phyloP scores from a whole-genome alignment of 2,329 filamentous ascomycete species.

The Hypoxylon sp. region DNA sequence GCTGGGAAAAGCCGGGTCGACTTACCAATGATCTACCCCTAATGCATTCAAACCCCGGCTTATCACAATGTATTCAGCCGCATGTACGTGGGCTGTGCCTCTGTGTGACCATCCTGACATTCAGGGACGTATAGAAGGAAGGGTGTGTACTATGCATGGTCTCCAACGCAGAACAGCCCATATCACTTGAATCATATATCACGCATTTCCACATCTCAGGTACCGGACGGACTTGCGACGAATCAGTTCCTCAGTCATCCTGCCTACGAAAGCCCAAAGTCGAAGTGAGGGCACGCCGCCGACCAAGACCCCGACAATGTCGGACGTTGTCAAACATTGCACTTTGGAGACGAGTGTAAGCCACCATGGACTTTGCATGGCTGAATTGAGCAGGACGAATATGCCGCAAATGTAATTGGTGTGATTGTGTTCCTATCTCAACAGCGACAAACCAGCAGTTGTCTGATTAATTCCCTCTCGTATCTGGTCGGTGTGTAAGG shows the following conservation, averaged over 20 bases:
- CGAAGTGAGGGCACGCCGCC: constrained; percentile 25
- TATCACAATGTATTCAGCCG: constrained; percentile 46
- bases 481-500: constrained; percentile 9
- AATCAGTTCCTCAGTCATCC: constrained; percentile 25
- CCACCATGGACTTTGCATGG: constrained; percentile 12
- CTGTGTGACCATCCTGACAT: constrained; percentile 34
- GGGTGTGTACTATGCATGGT: constrained; percentile 29
- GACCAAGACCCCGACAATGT: constrained; percentile 13
- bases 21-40: constrained; percentile 48
- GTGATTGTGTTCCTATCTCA: constrained; percentile 25
- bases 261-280: constrained; percentile 8
- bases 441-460: not conserved
- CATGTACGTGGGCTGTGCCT: constrained; percentile 31
- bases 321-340: constrained; percentile 9
- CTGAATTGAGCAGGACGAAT: constrained; percentile 5
- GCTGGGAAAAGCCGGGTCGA: constrained; percentile 45
- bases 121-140: constrained; percentile 16
- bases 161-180: constrained; percentile 23
- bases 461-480: constrained; percentile 7
- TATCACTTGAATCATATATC: constrained; percentile 38
- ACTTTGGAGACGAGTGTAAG: not conserved
- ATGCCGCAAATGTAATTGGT: constrained; percentile 14
- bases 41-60: constrained; percentile 42
- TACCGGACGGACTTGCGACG: constrained; percentile 13
- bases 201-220: constrained; percentile 32